phyloP scores from a whole-genome alignment of 73 alveolate species.

The Uronychia setigera region DNA sequence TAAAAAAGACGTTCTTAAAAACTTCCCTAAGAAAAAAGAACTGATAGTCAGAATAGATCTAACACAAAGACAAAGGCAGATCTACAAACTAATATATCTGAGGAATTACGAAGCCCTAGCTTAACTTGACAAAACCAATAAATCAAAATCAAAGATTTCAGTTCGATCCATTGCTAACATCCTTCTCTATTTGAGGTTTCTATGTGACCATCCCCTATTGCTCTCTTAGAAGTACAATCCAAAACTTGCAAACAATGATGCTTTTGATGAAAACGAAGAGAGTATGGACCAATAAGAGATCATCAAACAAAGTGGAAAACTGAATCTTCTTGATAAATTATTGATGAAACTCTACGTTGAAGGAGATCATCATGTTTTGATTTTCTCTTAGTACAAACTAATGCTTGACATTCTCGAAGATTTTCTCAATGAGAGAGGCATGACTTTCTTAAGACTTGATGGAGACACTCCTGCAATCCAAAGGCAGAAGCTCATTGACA shows the following conservation, averaged over 20 bases:
- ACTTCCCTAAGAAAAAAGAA: conserved; percentile 96
- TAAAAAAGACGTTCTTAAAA: conserved; percentile 88
- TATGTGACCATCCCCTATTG: conserved; percentile 73
- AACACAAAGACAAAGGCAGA: conserved; percentile 83
- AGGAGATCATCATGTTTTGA: conserved; percentile 55
- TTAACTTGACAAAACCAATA: conserved; percentile 52
- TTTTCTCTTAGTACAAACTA: conserved; percentile 35
- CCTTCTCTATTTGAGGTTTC: conserved; percentile 65
- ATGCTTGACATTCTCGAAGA: conserved; percentile 81
- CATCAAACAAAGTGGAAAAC: conserved; percentile 48
- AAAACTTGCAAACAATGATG: neutral
- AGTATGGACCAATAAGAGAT: conserved; percentile 13
- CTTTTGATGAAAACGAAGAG: conserved; percentile 6
- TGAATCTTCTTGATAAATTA: conserved; percentile 55
- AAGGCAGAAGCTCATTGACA: conserved; percentile 41
- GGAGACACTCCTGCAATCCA: conserved; percentile 71
- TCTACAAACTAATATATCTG: conserved; percentile 86
- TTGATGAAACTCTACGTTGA: conserved; percentile 51
- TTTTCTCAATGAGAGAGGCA: conserved; percentile 60
- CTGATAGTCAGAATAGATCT: conserved; percentile 84
- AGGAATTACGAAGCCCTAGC: conserved; percentile 86
- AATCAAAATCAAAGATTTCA: conserved; percentile 47
- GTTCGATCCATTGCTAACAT: conserved; percentile 43
- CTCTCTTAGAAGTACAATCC: conserved; percentile 16
- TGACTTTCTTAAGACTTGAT: conserved; percentile 72